Base-by-base conservation (phyloP, 352 stramenopile genomes). In the Pythium apleroticum region DNA sequence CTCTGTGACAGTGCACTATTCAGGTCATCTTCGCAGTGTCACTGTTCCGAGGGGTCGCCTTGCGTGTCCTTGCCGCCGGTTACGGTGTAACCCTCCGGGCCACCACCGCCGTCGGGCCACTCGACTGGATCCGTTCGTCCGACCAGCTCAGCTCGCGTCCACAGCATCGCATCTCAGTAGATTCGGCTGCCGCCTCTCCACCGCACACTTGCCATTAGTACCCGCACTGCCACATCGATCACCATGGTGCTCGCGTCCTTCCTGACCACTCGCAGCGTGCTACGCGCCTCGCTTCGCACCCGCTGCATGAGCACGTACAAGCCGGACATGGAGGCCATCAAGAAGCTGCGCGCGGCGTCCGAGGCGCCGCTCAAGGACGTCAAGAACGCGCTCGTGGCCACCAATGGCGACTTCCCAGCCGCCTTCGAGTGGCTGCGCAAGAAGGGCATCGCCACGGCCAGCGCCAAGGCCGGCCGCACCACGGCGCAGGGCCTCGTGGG, bases 341-440 rank as follows among this genome's bases (percentile, higher is more conserved):
- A 96, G 74, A 89, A 97, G 76, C 81, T 97, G 41, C 85, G 90
- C 25, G 72, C 77, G 11, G 86, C 88, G 54, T 96, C 89, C 25
- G 85, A 94, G 64, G 90, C 90, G 43, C 90, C 88, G 22, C 80
- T 97, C 63, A 87, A 92, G 65, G 90, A 97, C 74, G 90, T 95
- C 70, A 95, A 91, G 74, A 94, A 95, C 57, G 90, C 90, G 30
- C 65, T 97, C 39, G 81, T 81, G 30, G 86, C 78, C 22, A 90
- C 89, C 1, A 65, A 88, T 19, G 89, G 87, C 50, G 86, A 96
- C 61, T 90, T 97, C 60, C 80, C 75, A 3, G 82, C 84, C 5
- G 88, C 90, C 17, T 95, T 97, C 57, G 80, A 95, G 68, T 96
- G 88, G 88, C 75, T 97, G 14, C 85, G 90, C 55, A 95, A 95